phyloP scores from a whole-genome alignment of 257 asterid genomes.

The Solanum okadae region DNA sequence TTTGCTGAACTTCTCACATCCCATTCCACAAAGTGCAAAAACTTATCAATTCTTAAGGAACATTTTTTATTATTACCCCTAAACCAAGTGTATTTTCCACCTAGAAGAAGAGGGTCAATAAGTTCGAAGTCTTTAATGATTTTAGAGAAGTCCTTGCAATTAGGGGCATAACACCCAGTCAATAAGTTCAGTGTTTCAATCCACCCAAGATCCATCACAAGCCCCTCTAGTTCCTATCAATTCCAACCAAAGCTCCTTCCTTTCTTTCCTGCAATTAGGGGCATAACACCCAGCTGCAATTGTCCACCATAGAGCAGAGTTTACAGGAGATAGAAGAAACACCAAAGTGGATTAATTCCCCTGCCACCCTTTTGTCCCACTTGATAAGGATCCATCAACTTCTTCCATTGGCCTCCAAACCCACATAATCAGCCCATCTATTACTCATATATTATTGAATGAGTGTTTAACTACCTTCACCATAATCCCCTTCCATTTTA shows the following conservation, averaged over 20 bases:
- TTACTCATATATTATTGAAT: background rate
- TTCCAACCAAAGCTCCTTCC: background rate
- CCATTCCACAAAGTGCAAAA: background rate
- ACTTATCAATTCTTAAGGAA: background rate
- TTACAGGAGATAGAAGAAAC: background rate
- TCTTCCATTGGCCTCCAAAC: background rate
- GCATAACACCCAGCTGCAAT: background rate
- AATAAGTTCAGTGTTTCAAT: background rate
- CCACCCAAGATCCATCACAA: too few species aligned
- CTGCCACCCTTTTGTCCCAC: background rate
- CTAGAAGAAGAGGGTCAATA: background rate
- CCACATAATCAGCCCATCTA: background rate
- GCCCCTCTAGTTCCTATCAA: too few species aligned
- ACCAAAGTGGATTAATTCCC: background rate
- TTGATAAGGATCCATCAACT: background rate
- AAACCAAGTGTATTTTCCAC: background rate
- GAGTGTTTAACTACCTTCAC: background rate
- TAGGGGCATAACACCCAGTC: too few species aligned
- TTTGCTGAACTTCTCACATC: background rate
- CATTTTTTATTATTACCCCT: background rate
- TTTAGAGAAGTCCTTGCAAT: background rate
- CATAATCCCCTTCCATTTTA: background rate
- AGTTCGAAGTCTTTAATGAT: background rate
- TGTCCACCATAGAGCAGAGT: background rate
- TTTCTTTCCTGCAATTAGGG: background rate